These are phyloP conservation scores for Typha latifolia DNA, from an alignment of 176 grass and related monocot genomes.

Conservation along the genomic window DNA sequence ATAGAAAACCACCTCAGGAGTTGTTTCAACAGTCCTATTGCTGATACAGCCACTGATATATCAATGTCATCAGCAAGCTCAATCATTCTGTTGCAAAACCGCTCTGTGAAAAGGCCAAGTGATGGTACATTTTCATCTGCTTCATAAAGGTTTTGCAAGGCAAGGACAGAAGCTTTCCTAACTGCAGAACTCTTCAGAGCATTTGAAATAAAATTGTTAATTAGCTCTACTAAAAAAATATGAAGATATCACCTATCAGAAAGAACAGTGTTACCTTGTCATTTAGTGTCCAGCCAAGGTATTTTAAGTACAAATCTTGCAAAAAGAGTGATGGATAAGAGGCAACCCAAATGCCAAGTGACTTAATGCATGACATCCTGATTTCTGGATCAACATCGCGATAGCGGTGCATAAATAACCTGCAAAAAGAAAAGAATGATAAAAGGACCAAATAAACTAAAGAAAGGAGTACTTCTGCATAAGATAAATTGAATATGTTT, in stretches of 20 bases:
- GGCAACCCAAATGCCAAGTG: slow-evolving; percentile 86
- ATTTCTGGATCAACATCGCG: slow-evolving; percentile 97
- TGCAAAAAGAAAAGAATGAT: slow-evolving; percentile 19
- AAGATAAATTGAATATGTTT: neutral
- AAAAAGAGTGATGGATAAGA: slow-evolving; percentile 96
- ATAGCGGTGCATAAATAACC: slow-evolving; percentile 98
- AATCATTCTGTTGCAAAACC: slow-evolving; percentile 92
- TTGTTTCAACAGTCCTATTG: slow-evolving; percentile 92
- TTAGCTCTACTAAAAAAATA: slow-evolving; percentile 11
- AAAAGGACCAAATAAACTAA: neutral
- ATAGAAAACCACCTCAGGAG: slow-evolving; percentile 51
- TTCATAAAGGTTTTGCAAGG: slow-evolving; percentile 80
- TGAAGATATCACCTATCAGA: slow-evolving; percentile 12
- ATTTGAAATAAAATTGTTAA: slow-evolving; percentile 15
- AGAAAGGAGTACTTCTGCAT: neutral
- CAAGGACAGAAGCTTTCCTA: slow-evolving; percentile 80
- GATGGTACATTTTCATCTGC: slow-evolving; percentile 84
- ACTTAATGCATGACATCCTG: slow-evolving; percentile 73
- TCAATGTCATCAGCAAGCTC: slow-evolving; percentile 98
- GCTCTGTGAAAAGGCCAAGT: slow-evolving; percentile 80
- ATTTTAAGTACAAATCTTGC: slow-evolving; percentile 90
- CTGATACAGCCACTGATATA: slow-evolving; percentile 92
- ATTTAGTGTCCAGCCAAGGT: slow-evolving; percentile 99
- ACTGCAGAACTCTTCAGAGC: slow-evolving; percentile 71
- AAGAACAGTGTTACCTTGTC: slow-evolving; percentile 66